phyloP scores from a whole-genome alignment of 345 rosid genomes.

The Pistacia atlantica region DNA sequence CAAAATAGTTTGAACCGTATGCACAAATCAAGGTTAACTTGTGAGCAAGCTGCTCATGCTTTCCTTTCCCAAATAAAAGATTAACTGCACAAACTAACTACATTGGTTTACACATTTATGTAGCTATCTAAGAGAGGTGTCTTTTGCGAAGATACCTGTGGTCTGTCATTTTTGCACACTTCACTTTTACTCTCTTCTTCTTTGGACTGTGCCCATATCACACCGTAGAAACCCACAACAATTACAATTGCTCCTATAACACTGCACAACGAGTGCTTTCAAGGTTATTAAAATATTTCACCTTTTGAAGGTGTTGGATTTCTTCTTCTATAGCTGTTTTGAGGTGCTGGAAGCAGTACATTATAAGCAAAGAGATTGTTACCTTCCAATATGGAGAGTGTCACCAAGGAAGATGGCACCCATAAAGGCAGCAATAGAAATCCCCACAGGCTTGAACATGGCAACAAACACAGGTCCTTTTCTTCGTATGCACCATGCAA shows the following conservation, averaged over 20 bases:
- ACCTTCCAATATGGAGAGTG: conserved; percentile 51
- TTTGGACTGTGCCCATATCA: conserved; percentile 48
- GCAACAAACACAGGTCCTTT: conserved; percentile 70
- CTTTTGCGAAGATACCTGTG: conserved; percentile 7
- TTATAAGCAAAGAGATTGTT: neutral
- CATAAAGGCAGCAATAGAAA: conserved; percentile 49
- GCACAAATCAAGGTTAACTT: too few relatives aligned
- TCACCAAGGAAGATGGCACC: conserved; percentile 53
- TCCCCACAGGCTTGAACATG: conserved; percentile 59
- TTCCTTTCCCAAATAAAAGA: neutral
- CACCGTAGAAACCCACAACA: conserved; percentile 56
- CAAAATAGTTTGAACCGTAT: too few relatives aligned
- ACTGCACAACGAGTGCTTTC: conserved; percentile 25
- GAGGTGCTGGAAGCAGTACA: too few relatives aligned
- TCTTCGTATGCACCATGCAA: conserved; percentile 45
- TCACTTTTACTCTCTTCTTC: conserved; percentile 26
- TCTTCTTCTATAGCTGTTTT: neutral
- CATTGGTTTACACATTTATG: conserved; percentile 13
- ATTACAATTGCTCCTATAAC: conserved; percentile 45
- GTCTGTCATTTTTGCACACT: neutral
- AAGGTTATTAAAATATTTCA: neutral
- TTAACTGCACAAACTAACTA: neutral
- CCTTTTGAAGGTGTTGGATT: neutral
- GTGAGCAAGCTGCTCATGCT: neutral
- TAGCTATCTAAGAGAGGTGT: conserved; percentile 33